Evolutionary conservation across 148 eudicot genomes (phyloP).

Genomic region (Limonium bicolor): DNA sequence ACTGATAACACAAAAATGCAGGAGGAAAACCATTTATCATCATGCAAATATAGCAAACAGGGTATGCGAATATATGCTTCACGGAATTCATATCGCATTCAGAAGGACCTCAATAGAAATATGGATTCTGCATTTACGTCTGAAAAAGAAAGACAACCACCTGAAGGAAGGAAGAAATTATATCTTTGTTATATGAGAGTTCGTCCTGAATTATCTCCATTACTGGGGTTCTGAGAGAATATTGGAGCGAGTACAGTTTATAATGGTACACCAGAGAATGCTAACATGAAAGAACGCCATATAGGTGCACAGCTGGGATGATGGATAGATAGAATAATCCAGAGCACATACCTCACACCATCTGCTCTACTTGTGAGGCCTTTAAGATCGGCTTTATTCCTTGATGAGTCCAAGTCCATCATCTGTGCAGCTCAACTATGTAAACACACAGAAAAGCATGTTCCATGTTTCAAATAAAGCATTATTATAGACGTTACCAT

Average conservation of each 20-base stretch:
- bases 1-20: no score
- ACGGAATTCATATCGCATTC: no score
- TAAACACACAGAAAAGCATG: not conserved
- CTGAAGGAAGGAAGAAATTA: constrained; percentile 61
- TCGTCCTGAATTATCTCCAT: constrained; percentile 69
- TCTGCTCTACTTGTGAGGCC: constrained; percentile 66
- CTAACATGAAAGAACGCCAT: no score
- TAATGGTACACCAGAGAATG: not conserved
- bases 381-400: constrained; percentile 42
- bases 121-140: no score
- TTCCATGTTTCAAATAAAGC: not conserved
- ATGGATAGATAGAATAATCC: not conserved
- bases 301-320: no score
- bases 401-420: constrained; percentile 62
- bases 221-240: constrained; percentile 42
- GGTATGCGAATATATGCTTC: no score
- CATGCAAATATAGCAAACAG: no score
- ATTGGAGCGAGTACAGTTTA: not conserved
- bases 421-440: constrained; percentile 26
- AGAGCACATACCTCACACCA: constrained; percentile 48
- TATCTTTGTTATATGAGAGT: constrained; percentile 43
- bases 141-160: constrained; percentile 23
- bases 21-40: no score
- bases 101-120: no score
- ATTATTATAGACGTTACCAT: constrained; percentile 33